phyloP scores from a whole-genome alignment of 2,329 filamentous ascomycete species.

The Acrocalymma vagum region DNA sequence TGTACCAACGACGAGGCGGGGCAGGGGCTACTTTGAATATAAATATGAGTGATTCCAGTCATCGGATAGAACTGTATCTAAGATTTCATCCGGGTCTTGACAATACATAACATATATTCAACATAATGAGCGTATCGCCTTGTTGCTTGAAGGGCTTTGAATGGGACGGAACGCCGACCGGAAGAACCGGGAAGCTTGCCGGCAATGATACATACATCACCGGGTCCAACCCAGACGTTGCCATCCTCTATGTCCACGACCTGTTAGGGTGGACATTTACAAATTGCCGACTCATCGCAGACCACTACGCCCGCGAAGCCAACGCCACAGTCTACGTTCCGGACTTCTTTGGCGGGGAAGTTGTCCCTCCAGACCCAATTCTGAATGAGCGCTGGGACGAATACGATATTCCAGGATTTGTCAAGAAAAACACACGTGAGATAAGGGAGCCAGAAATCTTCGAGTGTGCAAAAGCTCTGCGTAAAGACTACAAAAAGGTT shows the following conservation, averaged over 20 bases:
- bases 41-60: no score
- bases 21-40: no score
- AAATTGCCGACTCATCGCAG: conserved; percentile 54
- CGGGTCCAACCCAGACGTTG: conserved; percentile 44
- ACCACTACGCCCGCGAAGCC: conserved; percentile 51
- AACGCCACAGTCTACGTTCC: conserved; percentile 55
- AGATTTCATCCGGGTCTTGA: no score
- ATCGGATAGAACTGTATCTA: no score
- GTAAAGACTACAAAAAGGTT: conserved; percentile 34
- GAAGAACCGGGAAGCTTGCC: conserved; percentile 39
- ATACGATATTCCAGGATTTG: conserved; percentile 49
- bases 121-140: no score
- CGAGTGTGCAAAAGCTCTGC: conserved; percentile 35
- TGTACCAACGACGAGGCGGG: no score
- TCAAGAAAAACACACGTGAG: conserved; percentile 39
- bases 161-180: conserved; percentile 45
- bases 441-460: conserved; percentile 47
- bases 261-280: conserved; percentile 55
- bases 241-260: conserved; percentile 49
- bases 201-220: conserved; percentile 49
- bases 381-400: conserved; percentile 15
- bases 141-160: conserved; percentile 41
- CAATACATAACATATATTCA: conserved; percentile 2
- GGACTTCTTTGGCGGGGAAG: conserved; percentile 45
- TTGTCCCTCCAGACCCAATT: conserved; percentile 12